Evolutionary conservation across 352 stramenopile species (phyloP).

Genomic region (Globisporangium abappressorium): DNA sequence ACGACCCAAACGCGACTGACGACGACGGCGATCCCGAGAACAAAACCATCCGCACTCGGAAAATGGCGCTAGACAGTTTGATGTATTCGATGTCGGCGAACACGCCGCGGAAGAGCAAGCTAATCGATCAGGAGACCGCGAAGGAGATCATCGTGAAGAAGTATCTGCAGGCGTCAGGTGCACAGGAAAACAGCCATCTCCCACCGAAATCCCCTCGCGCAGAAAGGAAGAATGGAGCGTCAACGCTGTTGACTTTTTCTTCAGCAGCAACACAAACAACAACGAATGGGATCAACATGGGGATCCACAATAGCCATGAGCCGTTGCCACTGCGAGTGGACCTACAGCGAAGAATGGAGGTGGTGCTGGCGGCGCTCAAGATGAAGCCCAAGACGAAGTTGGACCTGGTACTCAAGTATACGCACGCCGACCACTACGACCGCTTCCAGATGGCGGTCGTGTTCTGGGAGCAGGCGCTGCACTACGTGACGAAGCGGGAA

Average conservation of each 20-base stretch:
- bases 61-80: slow-evolving; percentile 46
- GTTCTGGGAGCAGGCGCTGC: slow-evolving; percentile 55
- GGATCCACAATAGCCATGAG: slow-evolving; percentile 25
- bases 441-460: slow-evolving; percentile 55
- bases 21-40: background rate
- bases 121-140: slow-evolving; percentile 36
- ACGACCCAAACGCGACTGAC: slow-evolving; percentile 4
- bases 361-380: slow-evolving; percentile 38
- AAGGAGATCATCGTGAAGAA: slow-evolving; percentile 47
- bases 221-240: background rate
- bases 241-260: background rate
- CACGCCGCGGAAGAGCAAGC: slow-evolving; percentile 30
- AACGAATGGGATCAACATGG: background rate
- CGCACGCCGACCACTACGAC: slow-evolving; percentile 52
- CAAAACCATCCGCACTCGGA: slow-evolving; percentile 25
- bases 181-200: background rate
- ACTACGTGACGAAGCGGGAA: slow-evolving; percentile 43
- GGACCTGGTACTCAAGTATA: slow-evolving; percentile 78
- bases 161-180: slow-evolving; percentile 28
- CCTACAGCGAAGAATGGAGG: slow-evolving; percentile 61
- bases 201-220: background rate
- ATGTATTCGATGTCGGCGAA: slow-evolving; percentile 22
- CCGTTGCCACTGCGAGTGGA: slow-evolving; percentile 53
- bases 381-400: slow-evolving; percentile 58
- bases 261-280: background rate